These are phyloP conservation scores for Kwoniella sp. DNA, from an alignment of 768 basidiomycete genomes.

Conservation along the genomic window DNA sequence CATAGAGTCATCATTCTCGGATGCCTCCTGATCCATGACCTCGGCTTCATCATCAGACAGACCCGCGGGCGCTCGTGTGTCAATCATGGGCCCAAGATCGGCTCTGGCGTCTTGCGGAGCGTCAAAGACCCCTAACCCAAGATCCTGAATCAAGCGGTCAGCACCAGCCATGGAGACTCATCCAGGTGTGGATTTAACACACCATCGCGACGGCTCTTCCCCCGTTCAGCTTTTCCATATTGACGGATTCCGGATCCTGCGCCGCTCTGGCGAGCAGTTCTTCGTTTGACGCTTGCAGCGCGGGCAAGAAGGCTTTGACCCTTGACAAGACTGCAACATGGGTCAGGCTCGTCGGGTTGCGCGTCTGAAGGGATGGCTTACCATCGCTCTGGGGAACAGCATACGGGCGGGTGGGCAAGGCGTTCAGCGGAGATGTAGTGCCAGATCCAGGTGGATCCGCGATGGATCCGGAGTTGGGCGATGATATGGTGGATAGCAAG, in stretches of 20 bases:
- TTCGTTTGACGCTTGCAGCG: conserved; percentile 26
- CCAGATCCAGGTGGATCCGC: background rate
- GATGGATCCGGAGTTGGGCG: too few relatives aligned
- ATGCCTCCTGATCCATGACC: conserved; percentile 2
- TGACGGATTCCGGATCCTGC: conserved; percentile 25
- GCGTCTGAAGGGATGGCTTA: conserved; percentile 1
- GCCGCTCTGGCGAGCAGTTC: conserved; percentile 18
- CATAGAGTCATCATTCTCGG: background rate
- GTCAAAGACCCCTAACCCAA: conserved; percentile 38
- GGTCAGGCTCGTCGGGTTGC: background rate
- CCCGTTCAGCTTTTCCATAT: conserved; percentile 36
- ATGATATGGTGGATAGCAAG: conserved; percentile 7
- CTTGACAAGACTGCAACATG: conserved; percentile 20
- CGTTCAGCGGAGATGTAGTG: background rate
- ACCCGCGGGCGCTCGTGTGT: conserved; percentile 4
- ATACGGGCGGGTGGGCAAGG: conserved; percentile 1
- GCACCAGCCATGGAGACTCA: background rate
- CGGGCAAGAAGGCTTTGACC: conserved; percentile 30
- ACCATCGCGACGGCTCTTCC: conserved; percentile 37
- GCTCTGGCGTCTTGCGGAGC: conserved; percentile 11
- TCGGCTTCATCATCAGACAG: too few relatives aligned
- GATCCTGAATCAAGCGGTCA: conserved; percentile 19
- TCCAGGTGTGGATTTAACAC: conserved; percentile 3
- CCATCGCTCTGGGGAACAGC: conserved; percentile 25
- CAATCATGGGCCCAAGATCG: conserved; percentile 25